These are phyloP conservation scores for Ganoderma sinense DNA, from an alignment of 1,284 basidiomycete genomes.

Conservation along the genomic window DNA sequence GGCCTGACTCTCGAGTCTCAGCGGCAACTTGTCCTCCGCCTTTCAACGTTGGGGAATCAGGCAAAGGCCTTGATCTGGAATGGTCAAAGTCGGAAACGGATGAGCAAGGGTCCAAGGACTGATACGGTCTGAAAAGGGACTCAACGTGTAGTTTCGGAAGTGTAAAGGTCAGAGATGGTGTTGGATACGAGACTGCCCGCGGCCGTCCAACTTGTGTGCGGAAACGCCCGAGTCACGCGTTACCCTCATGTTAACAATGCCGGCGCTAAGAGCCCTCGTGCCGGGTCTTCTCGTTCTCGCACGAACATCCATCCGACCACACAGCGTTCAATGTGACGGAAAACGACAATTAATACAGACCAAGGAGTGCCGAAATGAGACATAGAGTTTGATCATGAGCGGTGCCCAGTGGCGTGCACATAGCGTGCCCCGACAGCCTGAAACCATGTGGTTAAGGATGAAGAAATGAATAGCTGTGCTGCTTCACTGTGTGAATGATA, in stretches of 20 bases:
- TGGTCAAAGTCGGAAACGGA: too few species aligned
- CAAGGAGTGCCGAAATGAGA: background rate
- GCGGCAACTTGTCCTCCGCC: too few species aligned
- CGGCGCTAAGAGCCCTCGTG: background rate
- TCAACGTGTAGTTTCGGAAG: too few species aligned
- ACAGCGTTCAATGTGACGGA: background rate
- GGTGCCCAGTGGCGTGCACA: background rate
- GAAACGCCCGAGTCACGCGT: constrained; percentile 4
- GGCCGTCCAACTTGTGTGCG: background rate
- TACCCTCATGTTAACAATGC: constrained; percentile 3
- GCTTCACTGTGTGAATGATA: background rate
- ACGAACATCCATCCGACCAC: background rate
- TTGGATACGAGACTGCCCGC: background rate
- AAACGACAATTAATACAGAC: background rate
- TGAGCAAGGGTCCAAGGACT: too few species aligned
- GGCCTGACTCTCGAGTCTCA: too few species aligned
- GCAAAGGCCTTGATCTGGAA: too few species aligned
- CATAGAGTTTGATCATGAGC: background rate
- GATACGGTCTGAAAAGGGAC: too few species aligned
- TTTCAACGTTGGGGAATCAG: too few species aligned
- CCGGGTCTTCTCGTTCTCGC: background rate
- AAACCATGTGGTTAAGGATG: background rate
- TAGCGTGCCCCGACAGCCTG: background rate
- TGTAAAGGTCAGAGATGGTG: background rate
- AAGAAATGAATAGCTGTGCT: background rate